Evolutionary conservation across 164 flowering plant genomes (phyloP).

Genomic region (Sedum album): DNA sequence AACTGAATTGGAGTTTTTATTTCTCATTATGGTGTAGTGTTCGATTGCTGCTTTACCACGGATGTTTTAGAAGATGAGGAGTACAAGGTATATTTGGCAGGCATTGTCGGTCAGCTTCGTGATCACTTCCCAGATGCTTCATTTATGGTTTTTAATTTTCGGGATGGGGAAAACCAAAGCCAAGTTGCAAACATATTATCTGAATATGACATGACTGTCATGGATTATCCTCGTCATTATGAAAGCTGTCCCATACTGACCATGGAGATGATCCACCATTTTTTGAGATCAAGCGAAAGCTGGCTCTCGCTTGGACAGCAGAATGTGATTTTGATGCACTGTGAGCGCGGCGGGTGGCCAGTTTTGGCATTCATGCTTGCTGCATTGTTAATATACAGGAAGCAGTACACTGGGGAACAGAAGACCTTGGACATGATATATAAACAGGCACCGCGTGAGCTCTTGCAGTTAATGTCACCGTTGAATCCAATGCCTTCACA

Average conservation of each 20-base stretch:
- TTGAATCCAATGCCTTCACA: constrained; percentile 64
- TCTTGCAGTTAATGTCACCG: constrained; percentile 46
- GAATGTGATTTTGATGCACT: constrained; percentile 54
- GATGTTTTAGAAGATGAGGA: constrained; percentile 35
- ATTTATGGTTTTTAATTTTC: constrained; percentile 51
- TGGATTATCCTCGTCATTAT: constrained; percentile 60
- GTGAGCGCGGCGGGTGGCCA: constrained; percentile 63
- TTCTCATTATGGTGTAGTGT: constrained; percentile 27
- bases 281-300: constrained; percentile 48
- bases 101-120: constrained; percentile 36
- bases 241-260: constrained; percentile 53
- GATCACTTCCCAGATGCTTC: constrained; percentile 45
- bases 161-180: constrained; percentile 40
- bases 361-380: constrained; percentile 61
- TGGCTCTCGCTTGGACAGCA: constrained; percentile 51
- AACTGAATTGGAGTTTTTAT: neutral
- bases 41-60: constrained; percentile 58
- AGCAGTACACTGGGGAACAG: constrained; percentile 48
- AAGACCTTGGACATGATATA: constrained; percentile 58
- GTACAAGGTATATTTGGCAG: constrained; percentile 39
- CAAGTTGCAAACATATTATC: constrained; percentile 29
- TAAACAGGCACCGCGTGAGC: constrained; percentile 57
- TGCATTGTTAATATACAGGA: constrained; percentile 45
- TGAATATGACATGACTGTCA: constrained; percentile 48
- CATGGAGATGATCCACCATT: constrained; percentile 58